A percentile compares a stretch with the other conserved stretches of the same genome.
phyloP scores from a whole-genome alignment of 768 basidiomycete species.

The Neoboletus subvelutipes region DNA sequence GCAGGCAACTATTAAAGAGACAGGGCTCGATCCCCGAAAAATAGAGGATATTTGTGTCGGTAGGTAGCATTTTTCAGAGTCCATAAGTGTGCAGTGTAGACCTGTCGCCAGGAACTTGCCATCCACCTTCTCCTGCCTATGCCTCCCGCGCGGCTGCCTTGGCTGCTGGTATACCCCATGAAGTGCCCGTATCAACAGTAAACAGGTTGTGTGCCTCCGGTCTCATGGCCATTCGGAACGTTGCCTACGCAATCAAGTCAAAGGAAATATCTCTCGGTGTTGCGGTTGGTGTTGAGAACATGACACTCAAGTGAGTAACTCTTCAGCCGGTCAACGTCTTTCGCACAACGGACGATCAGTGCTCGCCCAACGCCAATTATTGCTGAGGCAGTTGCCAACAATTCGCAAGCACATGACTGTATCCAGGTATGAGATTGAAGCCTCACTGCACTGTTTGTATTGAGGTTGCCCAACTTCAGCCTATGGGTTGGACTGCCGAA shows the following conservation, averaged over 20 bases:
- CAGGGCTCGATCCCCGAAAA: conserved; percentile 63
- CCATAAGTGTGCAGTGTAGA: background rate
- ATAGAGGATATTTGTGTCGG: conserved; percentile 87
- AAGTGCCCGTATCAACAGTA: conserved; percentile 85
- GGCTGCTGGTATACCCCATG: conserved; percentile 83
- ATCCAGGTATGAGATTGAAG: conserved; percentile 46
- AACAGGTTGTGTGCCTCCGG: conserved; percentile 95
- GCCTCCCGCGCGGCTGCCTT: conserved; percentile 85
- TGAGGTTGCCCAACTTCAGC: conserved; percentile 40
- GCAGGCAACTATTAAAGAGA: conserved; percentile 66
- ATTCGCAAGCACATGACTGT: conserved; percentile 71
- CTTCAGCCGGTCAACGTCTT: conserved; percentile 1
- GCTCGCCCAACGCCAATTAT: conserved; percentile 74
- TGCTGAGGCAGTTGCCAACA: conserved; percentile 52
- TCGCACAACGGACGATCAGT: conserved; percentile 36
- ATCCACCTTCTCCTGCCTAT: conserved; percentile 79
- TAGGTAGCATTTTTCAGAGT: conserved; percentile 29
- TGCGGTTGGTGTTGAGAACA: conserved; percentile 81
- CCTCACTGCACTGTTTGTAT: background rate
- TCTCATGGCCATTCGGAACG: conserved; percentile 87
- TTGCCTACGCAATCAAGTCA: conserved; percentile 82
- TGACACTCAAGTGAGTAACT: conserved; percentile 66
- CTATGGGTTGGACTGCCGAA: conserved; percentile 96
- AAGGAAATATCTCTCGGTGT: conserved; percentile 87
- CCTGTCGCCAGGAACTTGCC: conserved; percentile 63